phyloP scores from a whole-genome alignment of 177 flowering plant species.

The Vitis hybrid region DNA sequence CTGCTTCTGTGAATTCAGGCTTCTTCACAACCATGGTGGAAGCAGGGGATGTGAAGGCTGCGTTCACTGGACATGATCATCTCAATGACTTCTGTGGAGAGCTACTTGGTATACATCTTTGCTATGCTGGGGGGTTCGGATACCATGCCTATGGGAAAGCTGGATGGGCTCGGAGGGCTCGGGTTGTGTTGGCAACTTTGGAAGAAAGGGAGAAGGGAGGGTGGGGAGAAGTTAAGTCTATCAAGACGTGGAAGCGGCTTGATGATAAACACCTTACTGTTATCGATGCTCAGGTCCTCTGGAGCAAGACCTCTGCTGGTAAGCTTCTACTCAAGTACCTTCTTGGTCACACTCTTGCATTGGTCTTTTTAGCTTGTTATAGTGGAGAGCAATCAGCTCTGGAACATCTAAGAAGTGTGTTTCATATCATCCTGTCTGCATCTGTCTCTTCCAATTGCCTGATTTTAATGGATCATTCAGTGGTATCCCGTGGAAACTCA shows the following conservation, averaged over 20 bases:
- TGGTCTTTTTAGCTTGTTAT: not conserved
- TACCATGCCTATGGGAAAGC: constrained; percentile 97
- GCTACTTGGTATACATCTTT: constrained; percentile 64
- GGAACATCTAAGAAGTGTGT: no score
- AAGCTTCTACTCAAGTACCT: constrained; percentile 17
- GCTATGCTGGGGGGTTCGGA: constrained; percentile 96
- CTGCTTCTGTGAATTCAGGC: constrained; percentile 87
- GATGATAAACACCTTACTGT: constrained; percentile 63
- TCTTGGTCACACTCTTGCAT: not conserved
- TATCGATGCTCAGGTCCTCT: constrained; percentile 71
- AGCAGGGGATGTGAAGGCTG: constrained; percentile 91
- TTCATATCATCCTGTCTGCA: no score
- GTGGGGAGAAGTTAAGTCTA: constrained; percentile 86
- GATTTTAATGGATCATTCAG: no score
- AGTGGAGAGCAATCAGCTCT: no score
- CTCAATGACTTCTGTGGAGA: constrained; percentile 89
- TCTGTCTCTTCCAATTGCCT: no score
- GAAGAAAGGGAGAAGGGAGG: constrained; percentile 51
- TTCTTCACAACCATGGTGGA: constrained; percentile 79
- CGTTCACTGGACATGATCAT: constrained; percentile 88
- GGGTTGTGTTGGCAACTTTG: constrained; percentile 72
- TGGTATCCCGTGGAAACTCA: no score
- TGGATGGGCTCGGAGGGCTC: constrained; percentile 88
- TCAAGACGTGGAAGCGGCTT: constrained; percentile 92
- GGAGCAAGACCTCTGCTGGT: constrained; percentile 62